phyloP scores from a whole-genome alignment of 495 filamentous ascomycete genomes.

The Hyaloscypha hepaticicola region DNA sequence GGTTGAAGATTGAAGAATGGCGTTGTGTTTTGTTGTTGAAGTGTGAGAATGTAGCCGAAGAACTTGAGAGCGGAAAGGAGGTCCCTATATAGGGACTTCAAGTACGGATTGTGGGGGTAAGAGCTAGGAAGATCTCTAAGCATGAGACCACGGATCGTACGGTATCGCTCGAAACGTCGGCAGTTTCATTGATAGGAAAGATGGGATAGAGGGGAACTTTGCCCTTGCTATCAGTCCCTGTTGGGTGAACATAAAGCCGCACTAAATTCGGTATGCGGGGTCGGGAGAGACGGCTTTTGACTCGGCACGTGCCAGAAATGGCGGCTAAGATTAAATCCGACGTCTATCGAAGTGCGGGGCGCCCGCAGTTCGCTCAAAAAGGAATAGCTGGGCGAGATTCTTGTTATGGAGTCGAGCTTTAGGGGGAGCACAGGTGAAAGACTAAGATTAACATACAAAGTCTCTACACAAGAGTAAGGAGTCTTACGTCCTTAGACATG shows the following conservation, averaged over 20 bases:
- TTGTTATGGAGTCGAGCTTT: too few species aligned
- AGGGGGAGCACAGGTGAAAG: too few species aligned
- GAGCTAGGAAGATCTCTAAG: neutral
- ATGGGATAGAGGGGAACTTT: neutral
- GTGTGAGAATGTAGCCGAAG: slow-evolving; percentile 8
- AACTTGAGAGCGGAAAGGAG: slow-evolving; percentile 1
- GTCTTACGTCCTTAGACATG: too few species aligned
- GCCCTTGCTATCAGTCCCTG: neutral
- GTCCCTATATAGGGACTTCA: slow-evolving; percentile 7
- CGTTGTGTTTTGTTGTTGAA: neutral
- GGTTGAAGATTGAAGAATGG: neutral
- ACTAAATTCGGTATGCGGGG: slow-evolving; percentile 8
- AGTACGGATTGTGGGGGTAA: neutral
- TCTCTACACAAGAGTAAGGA: too few species aligned
- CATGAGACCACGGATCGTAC: neutral
- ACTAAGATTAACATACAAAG: too few species aligned
- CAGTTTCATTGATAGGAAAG: neutral
- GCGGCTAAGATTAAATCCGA: slow-evolving; percentile 3
- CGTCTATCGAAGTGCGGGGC: neutral
- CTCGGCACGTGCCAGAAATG: slow-evolving; percentile 1
- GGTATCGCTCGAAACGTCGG: neutral
- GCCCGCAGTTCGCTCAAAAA: too few species aligned
- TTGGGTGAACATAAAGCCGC: slow-evolving; percentile 17
- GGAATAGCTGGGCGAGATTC: too few species aligned
- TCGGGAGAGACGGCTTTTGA: neutral